These are phyloP conservation scores for Aureobasidium sp. DNA, from an alignment of 2,329 filamentous ascomycete genomes.

Conservation along the genomic window DNA sequence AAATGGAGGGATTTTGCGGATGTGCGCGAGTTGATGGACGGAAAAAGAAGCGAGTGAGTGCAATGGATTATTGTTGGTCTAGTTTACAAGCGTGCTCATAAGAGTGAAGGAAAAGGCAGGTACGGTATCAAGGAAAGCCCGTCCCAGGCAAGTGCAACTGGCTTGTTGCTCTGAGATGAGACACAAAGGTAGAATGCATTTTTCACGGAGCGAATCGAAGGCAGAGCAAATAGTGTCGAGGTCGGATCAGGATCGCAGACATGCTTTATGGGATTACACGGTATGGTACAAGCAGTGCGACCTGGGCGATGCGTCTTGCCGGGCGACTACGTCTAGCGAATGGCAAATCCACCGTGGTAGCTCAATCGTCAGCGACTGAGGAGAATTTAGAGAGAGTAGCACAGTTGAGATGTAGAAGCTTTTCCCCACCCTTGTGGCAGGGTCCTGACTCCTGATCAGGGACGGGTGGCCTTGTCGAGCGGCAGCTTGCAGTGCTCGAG, in stretches of 20 bases:
- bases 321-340: neutral
- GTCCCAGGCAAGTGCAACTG: neutral
- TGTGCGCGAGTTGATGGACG: neutral
- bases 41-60: neutral
- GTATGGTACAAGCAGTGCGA: constrained; percentile 7
- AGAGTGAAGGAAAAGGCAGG: constrained; percentile 3
- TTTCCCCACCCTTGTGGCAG: constrained; percentile 8
- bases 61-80: neutral
- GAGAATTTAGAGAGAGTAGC: neutral
- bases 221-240: constrained; percentile 3
- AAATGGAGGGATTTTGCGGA: neutral
- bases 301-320: neutral
- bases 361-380: neutral
- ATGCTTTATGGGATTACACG: neutral
- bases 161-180: neutral
- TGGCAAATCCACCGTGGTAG: neutral
- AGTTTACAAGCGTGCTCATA: neutral
- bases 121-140: neutral
- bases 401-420: constrained; percentile 7
- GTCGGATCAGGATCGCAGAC: neutral
- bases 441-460: neutral
- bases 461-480: neutral
- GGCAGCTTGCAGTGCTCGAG: constrained; percentile 1
- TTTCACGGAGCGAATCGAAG: neutral
- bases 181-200: neutral